Percentiles rank a stretch among this genome's conserved stretches.
These are phyloP conservation scores for Suillus subluteus DNA, from an alignment of 768 basidiomycete species.

Conservation along the genomic window DNA sequence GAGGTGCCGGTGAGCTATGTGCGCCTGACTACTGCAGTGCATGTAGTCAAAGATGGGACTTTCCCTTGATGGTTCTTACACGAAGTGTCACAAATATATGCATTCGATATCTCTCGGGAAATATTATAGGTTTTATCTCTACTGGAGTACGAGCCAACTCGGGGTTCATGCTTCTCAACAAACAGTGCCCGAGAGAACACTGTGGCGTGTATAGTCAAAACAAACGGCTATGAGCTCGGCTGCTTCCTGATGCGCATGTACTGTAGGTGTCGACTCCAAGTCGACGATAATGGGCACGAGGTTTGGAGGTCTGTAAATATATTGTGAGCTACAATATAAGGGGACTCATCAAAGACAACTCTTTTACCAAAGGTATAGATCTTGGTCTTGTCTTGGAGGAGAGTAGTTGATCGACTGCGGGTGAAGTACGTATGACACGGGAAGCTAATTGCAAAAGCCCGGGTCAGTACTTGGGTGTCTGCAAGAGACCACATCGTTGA, in stretches of 20 bases:
- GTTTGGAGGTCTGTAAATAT: not conserved
- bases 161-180: constrained; percentile 1
- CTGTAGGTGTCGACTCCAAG: not conserved
- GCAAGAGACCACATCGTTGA: not conserved
- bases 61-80: not conserved
- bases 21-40: not conserved
- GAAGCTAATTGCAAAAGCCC: too few species aligned
- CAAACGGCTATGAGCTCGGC: constrained; percentile 2
- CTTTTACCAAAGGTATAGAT: not conserved
- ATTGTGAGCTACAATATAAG: not conserved
- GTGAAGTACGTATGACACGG: not conserved
- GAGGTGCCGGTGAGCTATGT: not conserved
- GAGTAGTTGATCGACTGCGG: not conserved
- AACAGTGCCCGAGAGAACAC: constrained; percentile 4
- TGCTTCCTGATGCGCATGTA: constrained; percentile 3
- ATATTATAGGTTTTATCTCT: not conserved
- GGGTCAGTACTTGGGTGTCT: not conserved
- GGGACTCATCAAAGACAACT: not conserved
- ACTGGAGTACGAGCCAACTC: not conserved
- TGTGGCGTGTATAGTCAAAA: constrained; percentile 6
- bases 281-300: not conserved
- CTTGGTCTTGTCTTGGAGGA: not conserved
- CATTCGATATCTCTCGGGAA: not conserved
- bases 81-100: not conserved
- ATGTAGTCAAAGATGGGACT: not conserved